Evolutionary conservation across 805 yeast species (phyloP), one percentile per base, ranked within the genome.

Genomic region (Ogataea paraovalis): DNA sequence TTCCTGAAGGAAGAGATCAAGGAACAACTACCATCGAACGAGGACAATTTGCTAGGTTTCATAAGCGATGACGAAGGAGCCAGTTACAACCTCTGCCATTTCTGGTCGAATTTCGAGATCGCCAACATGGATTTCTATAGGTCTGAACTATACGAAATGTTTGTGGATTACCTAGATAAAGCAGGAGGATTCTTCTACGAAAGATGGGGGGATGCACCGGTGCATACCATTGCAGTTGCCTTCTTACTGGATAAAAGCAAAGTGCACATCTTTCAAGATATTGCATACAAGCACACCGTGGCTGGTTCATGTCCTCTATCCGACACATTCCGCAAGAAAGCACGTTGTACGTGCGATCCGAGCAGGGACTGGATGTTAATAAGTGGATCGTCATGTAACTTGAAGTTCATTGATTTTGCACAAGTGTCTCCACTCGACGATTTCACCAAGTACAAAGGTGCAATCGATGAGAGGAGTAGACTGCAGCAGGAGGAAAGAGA

Each of bases 171-270:
- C 61, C 68, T 87, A 40, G 96, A 87, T 62, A 55, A 63, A 28
- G 68, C 78, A 4, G 95, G 94, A 46, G 95, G 95, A 0, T 87
- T 87, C 64, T 87, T 79, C 63, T 86, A 87, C 61, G 94, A 88
- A 68, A 74, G 96, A 55, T 89, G 96, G 96, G 96, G 96, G 14
- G 96, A 88, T 57, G 80, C 80, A 6, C 81, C 81, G 1, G 62
- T 76, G 33, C 80, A 75, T 59, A 64, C 79, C 2, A 67, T 76
- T 41, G 77, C 72, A 3, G 69, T 69, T 1, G 62, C 75, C 9
- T 52, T 68, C 34, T 59, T 73, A 45, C 54, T 87, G 64, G 79
- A 83, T 43, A 79, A 75, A 61, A 79, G 78, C 47, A 72, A 83
- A 60, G 71, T 89, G 43, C 94, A 87, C 60, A 74, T 85, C 68